Evolutionary conservation across 768 basidiomycete species (phyloP), one percentile per base, ranked within the genome.

Genomic region (Mycena capillaripes): DNA sequence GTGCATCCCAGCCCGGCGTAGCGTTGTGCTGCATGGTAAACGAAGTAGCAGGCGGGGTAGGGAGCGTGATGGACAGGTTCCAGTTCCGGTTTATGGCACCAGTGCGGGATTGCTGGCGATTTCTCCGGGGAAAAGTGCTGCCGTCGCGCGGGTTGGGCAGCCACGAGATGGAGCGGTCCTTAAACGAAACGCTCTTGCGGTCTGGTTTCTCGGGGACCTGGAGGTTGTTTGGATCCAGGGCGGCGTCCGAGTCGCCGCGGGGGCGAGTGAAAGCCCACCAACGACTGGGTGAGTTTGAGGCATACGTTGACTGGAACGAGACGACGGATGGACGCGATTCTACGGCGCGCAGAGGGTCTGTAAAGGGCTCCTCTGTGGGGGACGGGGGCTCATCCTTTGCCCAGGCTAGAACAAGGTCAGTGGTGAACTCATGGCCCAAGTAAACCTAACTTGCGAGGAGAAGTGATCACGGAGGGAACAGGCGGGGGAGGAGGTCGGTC

Each of bases 301-400:
- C 81, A 81, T 79, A 86, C 16, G 90, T 89, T 58, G 86, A 82
- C 68, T 86, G 86, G 19, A 91, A 92, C 32, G 84, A 86, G 69
- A 84, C 82, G 78, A 91, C 91, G 40, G 87, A 88, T 19, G 87
- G 84, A 17, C 85, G 86, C 44, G 84, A 78, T 38, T 86, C 85
- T 65, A 82, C 76, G 42, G 78, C 76, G 52, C 79, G 82, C 68
- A 78, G 75, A 25, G 78, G 75, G 57, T 80, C 80, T 21, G 78
- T 67, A 36, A 79, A 70, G 7, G 77, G 74, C 34, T 84, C 85
- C 57, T 90, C 87, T 50, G 83, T 88, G 1, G 93, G 93, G 0
- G 93, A 94, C 5, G 93, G 93, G 5, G 93, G 93, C 78, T 96
- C 95, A 78, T 95, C 92, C 75, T 89, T 86, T 5, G 94, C 95